Base-by-base conservation (phyloP, 2,329 filamentous ascomycete genomes). In the Pyrenophora teres region DNA sequence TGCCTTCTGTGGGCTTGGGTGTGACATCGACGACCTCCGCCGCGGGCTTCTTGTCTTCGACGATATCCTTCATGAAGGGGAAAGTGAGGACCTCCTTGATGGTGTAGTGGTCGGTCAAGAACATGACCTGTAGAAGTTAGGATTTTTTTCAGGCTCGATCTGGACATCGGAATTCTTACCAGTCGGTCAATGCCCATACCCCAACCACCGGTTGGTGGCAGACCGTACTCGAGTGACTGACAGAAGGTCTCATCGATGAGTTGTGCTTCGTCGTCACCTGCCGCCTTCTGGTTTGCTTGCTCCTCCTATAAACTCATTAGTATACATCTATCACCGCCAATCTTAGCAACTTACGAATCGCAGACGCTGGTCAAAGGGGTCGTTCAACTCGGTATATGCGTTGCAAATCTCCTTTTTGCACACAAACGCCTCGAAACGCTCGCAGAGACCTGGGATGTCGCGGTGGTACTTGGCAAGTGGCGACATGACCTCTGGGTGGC, bases 391-490 rank as follows among this genome's bases (percentile, higher is more conserved):
- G 33, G 93, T 97, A 79, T 97, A 95, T 5, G 92, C 92, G 71
- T 99, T 97, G 69, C 88, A 88, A 63, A 97, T 97, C 74, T 97
- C 93, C 84, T 94, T 95, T 83, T 92, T 95, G 81, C 88, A 92
- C 39, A 97, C 94, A 64, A 99, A 99, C 9, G 90, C 92, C 78
- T 99, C 94, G 75, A 97, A 97, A 48, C 94, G 89, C 81, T 99
- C 94, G 74, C 92, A 97, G 90, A 99, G 62, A 65, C 64, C 94
- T 46, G 87, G 83, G 57, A 85, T 84, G 40, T 81, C 78, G 61
- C 94, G 89, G 77, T 97, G 90, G 76, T 92, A 92, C 83, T 99
- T 99, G 80, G 94, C 94, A 15, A 99, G 82, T 7, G 94, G 94
- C 13, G 90, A 94, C 93, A 97, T 95, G 83, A 92, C 88, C 70